Conservation (phyloP, 2,329 filamentous ascomycete genomes). For the Colletotrichum scovillei region DNA sequence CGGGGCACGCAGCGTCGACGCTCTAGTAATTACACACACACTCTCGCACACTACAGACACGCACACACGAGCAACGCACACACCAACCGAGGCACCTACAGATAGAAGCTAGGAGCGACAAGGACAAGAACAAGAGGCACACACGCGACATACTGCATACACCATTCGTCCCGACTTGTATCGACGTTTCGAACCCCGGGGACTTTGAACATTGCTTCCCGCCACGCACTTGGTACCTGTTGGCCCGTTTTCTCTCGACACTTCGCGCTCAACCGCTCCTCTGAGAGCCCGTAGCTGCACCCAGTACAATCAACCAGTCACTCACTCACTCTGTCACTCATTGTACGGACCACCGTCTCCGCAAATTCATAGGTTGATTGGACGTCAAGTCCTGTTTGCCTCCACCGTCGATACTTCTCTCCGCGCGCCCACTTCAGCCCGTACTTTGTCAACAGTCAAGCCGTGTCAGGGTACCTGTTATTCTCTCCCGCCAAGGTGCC, state of each 20-base stretch:
- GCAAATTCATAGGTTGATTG: neutral
- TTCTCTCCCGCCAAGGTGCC: neutral
- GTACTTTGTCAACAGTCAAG: neutral
- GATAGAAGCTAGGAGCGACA: neutral
- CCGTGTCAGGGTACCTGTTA: neutral
- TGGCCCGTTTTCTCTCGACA: neutral
- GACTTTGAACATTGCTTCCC: conserved; percentile 16
- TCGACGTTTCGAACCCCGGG: conserved; percentile 31
- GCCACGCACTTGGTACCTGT: conserved; percentile 11
- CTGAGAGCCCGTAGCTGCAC: neutral
- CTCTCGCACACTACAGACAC: conserved; percentile 1
- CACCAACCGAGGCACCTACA: conserved; percentile 22
- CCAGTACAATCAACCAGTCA: neutral
- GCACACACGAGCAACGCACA: neutral
- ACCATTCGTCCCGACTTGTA: conserved; percentile 26
- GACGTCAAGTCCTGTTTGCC: neutral
- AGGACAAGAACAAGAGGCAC: conserved; percentile 3
- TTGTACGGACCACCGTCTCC: neutral
- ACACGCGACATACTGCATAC: conserved; percentile 25
- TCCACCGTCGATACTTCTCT: neutral
- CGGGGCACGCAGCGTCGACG: neutral
- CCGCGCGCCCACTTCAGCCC: neutral
- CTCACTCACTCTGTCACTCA: neutral
- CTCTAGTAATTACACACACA: conserved; percentile 6
- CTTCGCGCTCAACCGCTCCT: neutral